Percentiles rank a stretch among this genome's conserved stretches.
phyloP scores from a whole-genome alignment of 1,284 basidiomycete species.

The Inonotus obliquus region DNA sequence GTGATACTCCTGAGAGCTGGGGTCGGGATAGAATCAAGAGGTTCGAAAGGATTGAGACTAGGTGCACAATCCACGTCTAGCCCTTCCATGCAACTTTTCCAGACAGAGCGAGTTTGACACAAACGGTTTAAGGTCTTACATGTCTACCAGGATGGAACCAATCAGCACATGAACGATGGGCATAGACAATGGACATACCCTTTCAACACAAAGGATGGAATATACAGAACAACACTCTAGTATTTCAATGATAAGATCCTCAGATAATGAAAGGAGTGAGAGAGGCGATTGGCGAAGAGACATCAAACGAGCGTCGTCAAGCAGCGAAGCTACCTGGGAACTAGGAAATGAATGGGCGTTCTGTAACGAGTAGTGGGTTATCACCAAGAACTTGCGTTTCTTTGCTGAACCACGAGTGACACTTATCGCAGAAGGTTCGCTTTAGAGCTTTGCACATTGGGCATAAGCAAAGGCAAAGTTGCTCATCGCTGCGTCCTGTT shows the following conservation, averaged over 20 bases:
- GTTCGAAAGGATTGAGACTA: background rate
- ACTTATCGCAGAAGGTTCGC: too few species aligned
- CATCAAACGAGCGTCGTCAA: too few species aligned
- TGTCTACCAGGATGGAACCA: background rate
- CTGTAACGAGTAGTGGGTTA: too few species aligned
- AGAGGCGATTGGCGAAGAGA: too few species aligned
- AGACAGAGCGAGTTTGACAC: background rate
- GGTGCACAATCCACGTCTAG: constrained; percentile 5
- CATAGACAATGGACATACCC: background rate
- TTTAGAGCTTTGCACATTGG: too few species aligned
- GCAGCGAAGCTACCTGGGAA: too few species aligned
- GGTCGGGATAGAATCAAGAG: background rate
- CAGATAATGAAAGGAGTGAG: background rate
- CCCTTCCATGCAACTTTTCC: background rate
- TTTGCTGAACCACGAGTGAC: too few species aligned
- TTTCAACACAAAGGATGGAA: background rate
- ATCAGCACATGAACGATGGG: background rate
- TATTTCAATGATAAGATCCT: background rate
- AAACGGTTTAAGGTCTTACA: background rate
- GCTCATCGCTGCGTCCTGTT: too few species aligned
- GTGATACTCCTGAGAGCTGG: background rate
- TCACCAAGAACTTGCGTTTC: too few species aligned
- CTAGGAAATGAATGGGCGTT: too few species aligned
- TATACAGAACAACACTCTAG: background rate
- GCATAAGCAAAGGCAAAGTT: too few species aligned